These are phyloP conservation scores for Ceratocystis smalleyi DNA, from an alignment of 2,329 filamentous ascomycete species.

Conservation along the genomic window DNA sequence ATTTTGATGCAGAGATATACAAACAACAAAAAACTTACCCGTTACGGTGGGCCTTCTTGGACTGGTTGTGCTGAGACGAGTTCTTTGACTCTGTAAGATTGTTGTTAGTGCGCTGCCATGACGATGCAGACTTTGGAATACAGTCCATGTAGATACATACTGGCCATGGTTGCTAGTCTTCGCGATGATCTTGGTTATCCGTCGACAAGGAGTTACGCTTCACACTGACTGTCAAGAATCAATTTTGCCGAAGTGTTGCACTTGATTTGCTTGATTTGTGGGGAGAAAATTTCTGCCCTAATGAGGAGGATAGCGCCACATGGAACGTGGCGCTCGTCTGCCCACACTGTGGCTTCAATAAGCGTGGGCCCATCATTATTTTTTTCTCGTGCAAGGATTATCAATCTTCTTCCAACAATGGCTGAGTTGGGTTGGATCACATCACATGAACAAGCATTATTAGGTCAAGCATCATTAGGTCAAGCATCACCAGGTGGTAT, in stretches of 20 bases:
- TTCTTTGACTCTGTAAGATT: slow-evolving; percentile 81
- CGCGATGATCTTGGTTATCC: slow-evolving; percentile 18
- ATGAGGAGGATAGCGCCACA: slow-evolving; percentile 12
- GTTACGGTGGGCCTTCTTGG: slow-evolving; percentile 97
- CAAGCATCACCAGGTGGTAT: not conserved
- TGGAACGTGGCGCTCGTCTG: not conserved
- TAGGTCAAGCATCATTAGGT: not conserved
- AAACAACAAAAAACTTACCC: slow-evolving; percentile 45
- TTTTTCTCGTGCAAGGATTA: not conserved
- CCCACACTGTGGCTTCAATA: not conserved
- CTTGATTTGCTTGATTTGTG: slow-evolving; percentile 14
- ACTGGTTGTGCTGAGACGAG: slow-evolving; percentile 98
- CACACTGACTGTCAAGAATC: slow-evolving; percentile 22
- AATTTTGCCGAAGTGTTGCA: slow-evolving; percentile 19
- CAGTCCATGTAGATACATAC: slow-evolving; percentile 22
- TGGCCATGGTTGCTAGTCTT: slow-evolving; percentile 28
- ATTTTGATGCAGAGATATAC: too few species aligned
- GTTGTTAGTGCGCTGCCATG: slow-evolving; percentile 9
- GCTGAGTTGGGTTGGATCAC: not conserved
- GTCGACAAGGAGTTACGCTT: slow-evolving; percentile 21
- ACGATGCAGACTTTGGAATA: not conserved
- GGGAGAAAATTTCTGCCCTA: slow-evolving; percentile 19
- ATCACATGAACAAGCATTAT: not conserved
- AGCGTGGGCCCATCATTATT: not conserved
- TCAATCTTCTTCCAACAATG: not conserved